Base-by-base conservation (phyloP, 192 early-diverging fungal genomes). In the Dissophora ornata region DNA sequence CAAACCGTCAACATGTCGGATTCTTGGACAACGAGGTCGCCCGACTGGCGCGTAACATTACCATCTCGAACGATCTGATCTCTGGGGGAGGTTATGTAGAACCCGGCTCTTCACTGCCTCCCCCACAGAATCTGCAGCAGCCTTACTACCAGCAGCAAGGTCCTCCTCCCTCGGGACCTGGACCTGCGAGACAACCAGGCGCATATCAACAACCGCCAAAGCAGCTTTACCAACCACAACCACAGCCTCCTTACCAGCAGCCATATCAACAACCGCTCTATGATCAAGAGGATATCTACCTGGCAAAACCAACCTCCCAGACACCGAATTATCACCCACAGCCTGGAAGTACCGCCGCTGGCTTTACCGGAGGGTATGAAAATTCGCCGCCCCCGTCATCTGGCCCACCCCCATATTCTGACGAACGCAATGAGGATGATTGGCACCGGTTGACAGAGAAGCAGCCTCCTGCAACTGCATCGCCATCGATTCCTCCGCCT, bases 11-110 rank as follows among this genome's bases (percentile, higher is more conserved):
- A 50, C 80, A 74, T 18, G 78, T 93, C 25, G 81, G 82, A 5
- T 93, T 88, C 55, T 68, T 94, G 38, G 89, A 91, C 47, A 90
- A 90, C 64, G 91, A 93, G 12, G 61, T 88, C 8, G 84, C 81
- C 21, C 68, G 73, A 49, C 62, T 89, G 1, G 81, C 88, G 12
- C 64, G 84, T 3, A 67, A 61, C 28, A 75, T 75, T 49, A 42
- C 61, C 25, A 67, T 75, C 45, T 60, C 71, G 5, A 54, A 75
- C 40, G 71, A 75, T 12, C n/a, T 75, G 13, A 46, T 60, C 7
- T 53, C 49, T 10, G 57, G 63, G 7, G 71, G 63, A 21, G 57
- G 63, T 38, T 54, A 40, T 19, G 57, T 56, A 0, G 59, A 70
- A 0, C 58, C 59, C n/a, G 34, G 7, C 49, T 10, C 25, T 2